phyloP scores from a whole-genome alignment of 176 grass and related monocot genomes.

The Chloris gayana region DNA sequence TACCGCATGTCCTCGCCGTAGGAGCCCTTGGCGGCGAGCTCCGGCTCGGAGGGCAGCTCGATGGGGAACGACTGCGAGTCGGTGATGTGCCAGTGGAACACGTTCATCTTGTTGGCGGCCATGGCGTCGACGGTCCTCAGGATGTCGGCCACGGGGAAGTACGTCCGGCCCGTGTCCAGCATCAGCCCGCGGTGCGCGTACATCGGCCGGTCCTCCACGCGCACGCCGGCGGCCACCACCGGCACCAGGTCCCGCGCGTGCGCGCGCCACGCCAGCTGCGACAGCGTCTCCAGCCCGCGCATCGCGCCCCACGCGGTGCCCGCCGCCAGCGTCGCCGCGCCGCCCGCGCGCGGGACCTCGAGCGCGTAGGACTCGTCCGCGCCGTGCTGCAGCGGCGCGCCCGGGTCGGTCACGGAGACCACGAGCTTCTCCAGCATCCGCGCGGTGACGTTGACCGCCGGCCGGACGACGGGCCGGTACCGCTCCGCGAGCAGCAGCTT shows the following conservation, averaged over 20 bases:
- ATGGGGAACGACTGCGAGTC: constrained; percentile 95
- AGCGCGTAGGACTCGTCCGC: constrained; percentile 82
- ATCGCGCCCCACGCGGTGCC: constrained; percentile 88
- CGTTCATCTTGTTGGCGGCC: constrained; percentile 93
- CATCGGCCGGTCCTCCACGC: constrained; percentile 63
- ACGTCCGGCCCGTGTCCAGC: constrained; percentile 73
- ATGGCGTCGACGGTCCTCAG: constrained; percentile 83
- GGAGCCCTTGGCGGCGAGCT: constrained; percentile 64
- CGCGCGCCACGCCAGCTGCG: constrained; percentile 69
- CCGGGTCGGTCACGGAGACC: constrained; percentile 54
- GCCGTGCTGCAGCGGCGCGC: constrained; percentile 60
- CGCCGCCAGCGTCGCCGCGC: constrained; percentile 47
- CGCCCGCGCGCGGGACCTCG: constrained; percentile 30
- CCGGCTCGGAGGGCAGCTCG: constrained; percentile 69
- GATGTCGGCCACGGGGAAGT: constrained; percentile 71
- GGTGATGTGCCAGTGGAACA: constrained; percentile 98
- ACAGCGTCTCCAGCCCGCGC: constrained; percentile 86
- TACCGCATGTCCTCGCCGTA: constrained; percentile 77
- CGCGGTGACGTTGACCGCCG: constrained; percentile 45
- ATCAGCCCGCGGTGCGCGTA: constrained; percentile 82
- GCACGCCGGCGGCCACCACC: constrained; percentile 55
- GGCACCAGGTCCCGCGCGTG: neutral
- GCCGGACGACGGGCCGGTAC: constrained; percentile 60
- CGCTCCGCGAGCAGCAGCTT: constrained; percentile 61
- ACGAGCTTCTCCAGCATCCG: constrained; percentile 37